Conservation (phyloP, 2,329 filamentous ascomycete genomes). For the Ilyonectria destructans region DNA sequence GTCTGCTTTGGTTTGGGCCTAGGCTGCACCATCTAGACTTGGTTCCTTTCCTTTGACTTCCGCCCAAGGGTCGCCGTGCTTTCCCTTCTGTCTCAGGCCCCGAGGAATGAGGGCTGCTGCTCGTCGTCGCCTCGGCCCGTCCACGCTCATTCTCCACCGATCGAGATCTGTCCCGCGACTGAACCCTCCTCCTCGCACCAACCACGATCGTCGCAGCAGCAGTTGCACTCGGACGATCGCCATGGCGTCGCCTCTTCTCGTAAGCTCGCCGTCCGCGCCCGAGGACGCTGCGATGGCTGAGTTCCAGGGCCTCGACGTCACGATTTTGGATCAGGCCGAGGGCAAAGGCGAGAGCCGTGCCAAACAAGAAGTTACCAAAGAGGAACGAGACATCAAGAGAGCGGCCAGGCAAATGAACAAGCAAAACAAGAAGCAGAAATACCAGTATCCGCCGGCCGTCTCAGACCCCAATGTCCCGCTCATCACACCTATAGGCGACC, state of each 20-base stretch:
- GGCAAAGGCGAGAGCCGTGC: slow-evolving; percentile 16
- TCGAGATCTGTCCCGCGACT: slow-evolving; percentile 39
- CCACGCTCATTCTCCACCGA: slow-evolving; percentile 42
- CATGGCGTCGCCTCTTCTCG: slow-evolving; percentile 41
- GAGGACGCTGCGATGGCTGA: slow-evolving; percentile 37
- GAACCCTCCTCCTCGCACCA: slow-evolving; percentile 17
- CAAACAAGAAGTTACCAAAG: slow-evolving; percentile 33
- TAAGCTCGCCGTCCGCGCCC: slow-evolving; percentile 29
- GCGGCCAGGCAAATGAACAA: slow-evolving; percentile 22
- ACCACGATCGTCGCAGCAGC: slow-evolving; percentile 24
- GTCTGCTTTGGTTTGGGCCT: not conserved
- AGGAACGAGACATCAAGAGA: slow-evolving; percentile 11
- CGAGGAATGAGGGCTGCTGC: slow-evolving; percentile 50
- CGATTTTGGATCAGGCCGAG: not conserved
- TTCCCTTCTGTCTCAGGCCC: slow-evolving; percentile 13
- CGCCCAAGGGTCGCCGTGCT: slow-evolving; percentile 18
- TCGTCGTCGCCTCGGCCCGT: slow-evolving; percentile 45
- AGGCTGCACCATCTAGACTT: not conserved
- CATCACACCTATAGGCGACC: slow-evolving; percentile 55
- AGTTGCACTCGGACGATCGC: slow-evolving; percentile 33
- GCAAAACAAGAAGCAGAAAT: slow-evolving; percentile 34
- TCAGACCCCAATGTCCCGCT: slow-evolving; percentile 46
- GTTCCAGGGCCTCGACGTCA: slow-evolving; percentile 40
- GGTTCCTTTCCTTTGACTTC: slow-evolving; percentile 12
- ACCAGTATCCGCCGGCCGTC: slow-evolving; percentile 38